Evolutionary conservation across 192 early-diverging fungal species (phyloP), one percentile per base, ranked within the genome.

Genomic region (Jimgerdemannia flammicorona): DNA sequence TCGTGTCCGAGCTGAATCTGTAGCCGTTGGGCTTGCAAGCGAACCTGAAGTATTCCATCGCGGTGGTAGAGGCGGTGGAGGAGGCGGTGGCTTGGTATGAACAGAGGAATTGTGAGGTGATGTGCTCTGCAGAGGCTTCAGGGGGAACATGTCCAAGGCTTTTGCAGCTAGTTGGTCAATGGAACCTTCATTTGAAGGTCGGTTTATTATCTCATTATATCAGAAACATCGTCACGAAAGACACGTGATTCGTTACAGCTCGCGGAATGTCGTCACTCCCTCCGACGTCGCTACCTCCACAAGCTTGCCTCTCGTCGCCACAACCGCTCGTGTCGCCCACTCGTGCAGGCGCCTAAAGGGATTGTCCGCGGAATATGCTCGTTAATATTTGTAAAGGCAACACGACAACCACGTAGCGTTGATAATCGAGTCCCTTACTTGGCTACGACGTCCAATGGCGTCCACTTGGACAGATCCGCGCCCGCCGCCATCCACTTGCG

Each of bases 381-480:
- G 71, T 29, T 10, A 74, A 54, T n/a, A 8, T 63, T 70, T 49
- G 4, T 64, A 3, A 39, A 63, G 14, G 18, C 67, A 42, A 49
- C 18, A 71, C 44, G 18, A 73, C 75, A 78, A 29, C 29, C 29
- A 29, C 29, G 29, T 29, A 29, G 29, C 1, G 29, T 29, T 29
- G 29, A 29, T 29, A 29, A 29, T 29, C 29, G 29, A 29, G 29
- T 29, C 29, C n/a, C 29, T 29, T 90, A 91, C 84, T 87, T 77
- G 14, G 94, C 90, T 70, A 98, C 84, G 18, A 81, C 85, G 43
- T 79, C 81, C 39, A 95, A 86, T 9, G 96, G 94, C 18, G 96
- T 98, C 95, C 95, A 97, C 7, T 87, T 86, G 11, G 90, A 88
- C 66, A 88, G 86, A 79, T 98, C 96, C 17, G 96, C 94, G 70